phyloP scores from a whole-genome alignment of 1,139 yeast species.

The Lodderomyces orthopsilosis region DNA sequence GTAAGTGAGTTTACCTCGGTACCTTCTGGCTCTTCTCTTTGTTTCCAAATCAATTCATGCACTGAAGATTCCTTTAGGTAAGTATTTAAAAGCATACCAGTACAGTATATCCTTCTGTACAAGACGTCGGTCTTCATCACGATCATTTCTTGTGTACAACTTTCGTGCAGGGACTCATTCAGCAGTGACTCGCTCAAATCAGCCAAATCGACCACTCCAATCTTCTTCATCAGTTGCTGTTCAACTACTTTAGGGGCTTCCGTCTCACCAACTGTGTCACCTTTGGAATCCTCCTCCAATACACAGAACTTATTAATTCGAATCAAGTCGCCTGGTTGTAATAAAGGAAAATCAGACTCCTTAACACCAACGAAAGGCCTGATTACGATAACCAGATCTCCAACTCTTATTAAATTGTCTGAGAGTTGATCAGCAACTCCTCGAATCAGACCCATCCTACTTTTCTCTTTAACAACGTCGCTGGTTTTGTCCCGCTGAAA shows the following conservation, averaged over 20 bases:
- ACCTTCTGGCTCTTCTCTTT: constrained; percentile 15
- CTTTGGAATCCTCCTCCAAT: too few species aligned
- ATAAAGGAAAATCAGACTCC: constrained; percentile 22
- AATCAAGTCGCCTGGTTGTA: constrained; percentile 36
- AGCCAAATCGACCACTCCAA: neutral
- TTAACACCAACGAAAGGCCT: constrained; percentile 26
- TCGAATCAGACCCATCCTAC: neutral
- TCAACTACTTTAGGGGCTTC: too few species aligned
- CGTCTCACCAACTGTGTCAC: neutral
- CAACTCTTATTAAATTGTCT: constrained; percentile 25
- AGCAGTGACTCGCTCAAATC: neutral
- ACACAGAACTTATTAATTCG: constrained; percentile 29
- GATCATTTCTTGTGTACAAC: neutral
- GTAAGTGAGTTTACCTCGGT: constrained; percentile 11
- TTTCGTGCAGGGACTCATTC: neutral
- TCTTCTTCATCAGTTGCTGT: neutral
- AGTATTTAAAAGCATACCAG: constrained; percentile 32
- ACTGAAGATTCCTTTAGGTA: constrained; percentile 18
- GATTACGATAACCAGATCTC: constrained; percentile 38
- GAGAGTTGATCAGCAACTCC: constrained; percentile 32
- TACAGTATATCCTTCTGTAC: constrained; percentile 19
- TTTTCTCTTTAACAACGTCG: neutral
- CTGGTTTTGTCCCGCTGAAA: neutral
- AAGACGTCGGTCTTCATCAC: neutral
- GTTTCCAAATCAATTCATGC: constrained; percentile 17